Percentiles rank a stretch among this genome's conserved stretches.
phyloP scores from a whole-genome alignment of 768 basidiomycete species.

The Tricholoma sp. region DNA sequence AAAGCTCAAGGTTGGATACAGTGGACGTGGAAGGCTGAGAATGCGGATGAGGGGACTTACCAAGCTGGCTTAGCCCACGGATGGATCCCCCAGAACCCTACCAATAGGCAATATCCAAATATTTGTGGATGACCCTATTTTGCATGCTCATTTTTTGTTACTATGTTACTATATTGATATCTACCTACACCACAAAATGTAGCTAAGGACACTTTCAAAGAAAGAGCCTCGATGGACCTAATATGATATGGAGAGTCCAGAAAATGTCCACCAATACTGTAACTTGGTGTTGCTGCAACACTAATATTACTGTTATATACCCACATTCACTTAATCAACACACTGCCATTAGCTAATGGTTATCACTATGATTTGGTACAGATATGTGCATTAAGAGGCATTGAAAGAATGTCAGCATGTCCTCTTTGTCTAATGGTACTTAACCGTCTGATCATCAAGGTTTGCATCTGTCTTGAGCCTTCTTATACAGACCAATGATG shows the following conservation, averaged over 20 bases:
- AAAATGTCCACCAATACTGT: too few relatives aligned
- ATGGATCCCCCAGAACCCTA: conserved; percentile 73
- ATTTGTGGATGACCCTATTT: conserved; percentile 45
- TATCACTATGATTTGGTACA: neutral
- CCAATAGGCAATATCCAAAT: conserved; percentile 46
- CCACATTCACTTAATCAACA: neutral
- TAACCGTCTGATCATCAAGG: conserved; percentile 15
- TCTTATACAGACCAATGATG: conserved; percentile 65
- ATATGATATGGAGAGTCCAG: too few relatives aligned
- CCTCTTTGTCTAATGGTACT: neutral
- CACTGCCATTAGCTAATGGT: neutral
- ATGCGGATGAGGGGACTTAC: conserved; percentile 88
- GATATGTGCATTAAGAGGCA: neutral
- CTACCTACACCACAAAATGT: too few relatives aligned
- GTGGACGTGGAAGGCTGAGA: conserved; percentile 84
- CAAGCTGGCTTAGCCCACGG: conserved; percentile 72
- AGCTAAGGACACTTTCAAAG: too few relatives aligned
- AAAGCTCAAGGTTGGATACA: conserved; percentile 68
- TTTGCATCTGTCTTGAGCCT: conserved; percentile 25
- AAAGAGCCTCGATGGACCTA: too few relatives aligned
- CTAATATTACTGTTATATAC: neutral
- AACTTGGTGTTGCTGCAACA: too few relatives aligned
- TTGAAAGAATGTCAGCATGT: neutral
- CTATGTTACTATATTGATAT: too few relatives aligned
- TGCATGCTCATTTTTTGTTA: neutral